A percentile compares a stretch with the other conserved stretches of the same genome.
Conservation (phyloP, 805 yeast species). For the Sugiyamaella boreocaroliniensis region DNA sequence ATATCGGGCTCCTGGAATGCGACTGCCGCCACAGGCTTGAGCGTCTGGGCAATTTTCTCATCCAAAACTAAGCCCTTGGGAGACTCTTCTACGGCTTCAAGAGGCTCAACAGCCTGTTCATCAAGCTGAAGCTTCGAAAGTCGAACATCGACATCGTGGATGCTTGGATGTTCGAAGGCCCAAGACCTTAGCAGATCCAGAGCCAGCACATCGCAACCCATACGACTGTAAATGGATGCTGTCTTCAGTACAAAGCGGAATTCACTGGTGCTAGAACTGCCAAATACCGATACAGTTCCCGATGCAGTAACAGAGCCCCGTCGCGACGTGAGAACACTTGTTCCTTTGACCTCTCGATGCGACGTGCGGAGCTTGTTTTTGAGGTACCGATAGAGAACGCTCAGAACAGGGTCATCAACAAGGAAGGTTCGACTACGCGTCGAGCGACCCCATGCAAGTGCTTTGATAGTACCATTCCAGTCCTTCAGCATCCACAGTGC, state of each 20-base stretch:
- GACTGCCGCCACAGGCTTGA: constrained; percentile 5
- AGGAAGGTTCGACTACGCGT: constrained; percentile 34
- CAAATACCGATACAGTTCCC: background rate
- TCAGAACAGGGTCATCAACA: constrained; percentile 76
- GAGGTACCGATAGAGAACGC: constrained; percentile 56
- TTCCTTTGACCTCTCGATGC: constrained; percentile 3
- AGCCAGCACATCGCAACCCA: constrained; percentile 87
- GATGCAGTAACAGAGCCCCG: constrained; percentile 20
- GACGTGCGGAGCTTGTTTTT: constrained; percentile 36
- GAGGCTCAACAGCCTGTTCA: background rate
- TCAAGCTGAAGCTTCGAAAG: background rate
- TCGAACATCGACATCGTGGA: constrained; percentile 1
- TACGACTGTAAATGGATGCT: constrained; percentile 61
- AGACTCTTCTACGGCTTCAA: background rate
- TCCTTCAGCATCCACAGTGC: constrained; percentile 60
- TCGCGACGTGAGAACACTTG: constrained; percentile 31
- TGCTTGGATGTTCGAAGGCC: constrained; percentile 40
- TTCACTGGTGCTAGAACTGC: constrained; percentile 36
- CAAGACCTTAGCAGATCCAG: constrained; percentile 58
- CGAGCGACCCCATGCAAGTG: constrained; percentile 39
- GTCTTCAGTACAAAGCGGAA: constrained; percentile 55
- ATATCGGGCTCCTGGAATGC: constrained; percentile 64
- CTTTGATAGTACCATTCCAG: constrained; percentile 49
- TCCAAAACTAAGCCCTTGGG: background rate
- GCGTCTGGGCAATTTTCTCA: background rate